phyloP scores from a whole-genome alignment of 805 yeast species.

The Yarrowia sp. region DNA sequence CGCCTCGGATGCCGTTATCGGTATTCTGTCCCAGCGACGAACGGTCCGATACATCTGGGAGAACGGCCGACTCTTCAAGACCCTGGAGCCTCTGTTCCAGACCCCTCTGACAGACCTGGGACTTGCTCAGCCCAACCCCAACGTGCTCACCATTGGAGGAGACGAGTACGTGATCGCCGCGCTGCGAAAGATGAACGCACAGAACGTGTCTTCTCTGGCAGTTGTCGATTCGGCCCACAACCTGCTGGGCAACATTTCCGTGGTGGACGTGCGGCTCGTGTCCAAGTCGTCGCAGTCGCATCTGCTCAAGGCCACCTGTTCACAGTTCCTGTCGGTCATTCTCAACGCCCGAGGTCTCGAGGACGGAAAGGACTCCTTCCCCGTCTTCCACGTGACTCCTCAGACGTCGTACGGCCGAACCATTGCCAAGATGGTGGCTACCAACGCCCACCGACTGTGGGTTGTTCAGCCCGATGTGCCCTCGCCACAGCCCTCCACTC shows the following conservation, averaged over 20 bases:
- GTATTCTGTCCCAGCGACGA: conserved; percentile 88
- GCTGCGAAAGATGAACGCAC: conserved; percentile 74
- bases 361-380: conserved; percentile 94
- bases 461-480: conserved; percentile 38
- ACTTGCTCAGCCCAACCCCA: conserved; percentile 58
- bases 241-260: conserved; percentile 87
- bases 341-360: conserved; percentile 85
- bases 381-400: conserved; percentile 88
- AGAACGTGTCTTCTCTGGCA: conserved; percentile 85
- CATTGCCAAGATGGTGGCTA: conserved; percentile 92
- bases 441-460: conserved; percentile 76
- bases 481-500: conserved; percentile 34
- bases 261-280: conserved; percentile 88
- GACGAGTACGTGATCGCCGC: conserved; percentile 88
- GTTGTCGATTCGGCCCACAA: conserved; percentile 78
- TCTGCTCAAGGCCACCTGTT: conserved; percentile 73
- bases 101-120: conserved; percentile 66
- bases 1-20: conserved; percentile 59
- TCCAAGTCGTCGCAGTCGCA: conserved; percentile 85
- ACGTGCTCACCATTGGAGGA: conserved; percentile 79
- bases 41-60: conserved; percentile 85
- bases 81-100: conserved; percentile 71
- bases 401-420: conserved; percentile 80
- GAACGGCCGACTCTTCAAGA: conserved; percentile 80
- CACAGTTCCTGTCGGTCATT: conserved; percentile 83